Evolutionary conservation across 257 asterid species (phyloP), one percentile per base, ranked within the genome.

Genomic region (Thymus quinquecostatus): DNA sequence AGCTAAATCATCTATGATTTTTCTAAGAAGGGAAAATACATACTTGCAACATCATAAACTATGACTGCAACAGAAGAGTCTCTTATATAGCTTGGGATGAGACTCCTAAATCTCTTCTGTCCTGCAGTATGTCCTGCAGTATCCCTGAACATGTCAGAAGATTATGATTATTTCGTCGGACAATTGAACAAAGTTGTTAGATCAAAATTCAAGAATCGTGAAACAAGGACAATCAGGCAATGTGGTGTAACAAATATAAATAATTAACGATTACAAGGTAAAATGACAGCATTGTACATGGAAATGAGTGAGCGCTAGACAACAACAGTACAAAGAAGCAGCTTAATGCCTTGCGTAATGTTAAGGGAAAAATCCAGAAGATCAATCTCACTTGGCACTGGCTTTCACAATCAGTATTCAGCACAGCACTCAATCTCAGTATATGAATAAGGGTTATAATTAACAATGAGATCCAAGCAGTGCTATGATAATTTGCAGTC

Each of bases 21-120:
- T 11, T 60, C 14, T 62, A 28, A n/a, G 43, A 50, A 61, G 67
- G 70, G 48, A 60, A 48, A 32, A 34, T 30, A 8, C 90, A 53
- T 92, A 92, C 98, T 92, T 81, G 98, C 98, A 75, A 92, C 98
- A 69, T 92, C 96, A 84, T 60, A 92, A 77, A 89, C 98, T 41
- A 92, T 92, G 71, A 92, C 96, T 27, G 96, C 98, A 53, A 92
- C 98, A 67, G 98, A 92, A 56, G 98, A 92, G 71, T 92, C 98
- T 82, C 98, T 89, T 64, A 92, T 92, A 77, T 92, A 92, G 81
- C 98, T 92, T 30, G 98, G 98, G 48, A 92, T 92, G 70, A 91
- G 95, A 86, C 97, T 91, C 83, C 97, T 83, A 75, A 91, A 91
- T 79, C 97, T 84, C 76, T 92, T 96, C 80, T 92, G 98, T 58